Conservation (phyloP, 2,329 filamentous ascomycete genomes). For the Aspergillus versicolor region DNA sequence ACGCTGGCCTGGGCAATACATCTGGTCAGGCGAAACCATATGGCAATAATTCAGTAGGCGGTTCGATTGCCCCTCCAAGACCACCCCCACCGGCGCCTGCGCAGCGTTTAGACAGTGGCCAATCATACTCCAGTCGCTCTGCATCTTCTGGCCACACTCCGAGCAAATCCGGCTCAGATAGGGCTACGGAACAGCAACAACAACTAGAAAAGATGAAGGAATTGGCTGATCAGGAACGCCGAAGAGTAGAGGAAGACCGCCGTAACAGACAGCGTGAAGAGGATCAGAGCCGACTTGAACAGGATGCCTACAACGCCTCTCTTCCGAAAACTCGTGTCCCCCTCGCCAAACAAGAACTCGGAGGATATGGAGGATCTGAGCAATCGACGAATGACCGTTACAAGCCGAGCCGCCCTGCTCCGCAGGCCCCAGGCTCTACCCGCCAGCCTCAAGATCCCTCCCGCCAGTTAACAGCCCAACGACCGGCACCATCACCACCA, state of each 20-base stretch:
- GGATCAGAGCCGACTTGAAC: slow-evolving; percentile 70
- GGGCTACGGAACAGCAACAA: slow-evolving; percentile 44
- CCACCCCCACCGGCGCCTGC: slow-evolving; percentile 58
- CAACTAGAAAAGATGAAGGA: slow-evolving; percentile 52
- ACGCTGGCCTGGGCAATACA: slow-evolving; percentile 62
- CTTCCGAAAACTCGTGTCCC: slow-evolving; percentile 78
- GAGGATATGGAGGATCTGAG: slow-evolving; percentile 62
- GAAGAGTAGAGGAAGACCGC: slow-evolving; percentile 56
- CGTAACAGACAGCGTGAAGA: slow-evolving; percentile 42
- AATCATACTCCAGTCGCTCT: slow-evolving; percentile 37
- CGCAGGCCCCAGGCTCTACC: slow-evolving; percentile 66
- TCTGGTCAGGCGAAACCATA: slow-evolving; percentile 50
- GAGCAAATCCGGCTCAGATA: slow-evolving; percentile 59
- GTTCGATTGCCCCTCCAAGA: slow-evolving; percentile 66
- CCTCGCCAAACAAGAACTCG: slow-evolving; percentile 85
- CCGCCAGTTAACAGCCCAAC: slow-evolving; percentile 67
- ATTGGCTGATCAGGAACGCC: slow-evolving; percentile 56
- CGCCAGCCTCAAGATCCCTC: slow-evolving; percentile 53
- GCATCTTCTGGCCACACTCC: slow-evolving; percentile 33
- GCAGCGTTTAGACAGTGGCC: slow-evolving; percentile 47
- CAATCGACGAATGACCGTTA: slow-evolving; percentile 60
- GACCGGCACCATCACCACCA: slow-evolving; percentile 77
- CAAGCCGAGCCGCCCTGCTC: slow-evolving; percentile 81
- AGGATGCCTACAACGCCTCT: slow-evolving; percentile 86
- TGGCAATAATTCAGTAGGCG: slow-evolving; percentile 52